Percentiles rank a stretch among this genome's conserved stretches.
phyloP scores from a whole-genome alignment of 257 asterid genomes.

The Solanum sitiens region DNA sequence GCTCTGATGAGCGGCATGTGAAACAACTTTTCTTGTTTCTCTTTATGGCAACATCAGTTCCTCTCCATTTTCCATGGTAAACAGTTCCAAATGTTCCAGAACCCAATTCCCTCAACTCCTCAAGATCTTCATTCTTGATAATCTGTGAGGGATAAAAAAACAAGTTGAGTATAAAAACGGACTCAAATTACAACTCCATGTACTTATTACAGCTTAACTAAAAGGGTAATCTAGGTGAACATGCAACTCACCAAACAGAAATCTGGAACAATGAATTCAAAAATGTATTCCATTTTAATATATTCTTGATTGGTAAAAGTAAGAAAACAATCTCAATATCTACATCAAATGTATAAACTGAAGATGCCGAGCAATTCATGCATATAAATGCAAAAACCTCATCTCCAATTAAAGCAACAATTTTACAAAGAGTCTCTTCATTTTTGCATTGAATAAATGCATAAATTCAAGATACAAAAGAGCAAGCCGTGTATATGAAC shows the following conservation, averaged over 20 bases:
- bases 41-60: conserved; percentile 90
- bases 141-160: conserved; percentile 31
- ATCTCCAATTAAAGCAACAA: not conserved
- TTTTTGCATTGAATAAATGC: not conserved
- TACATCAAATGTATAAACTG: not conserved
- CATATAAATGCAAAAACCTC: not conserved
- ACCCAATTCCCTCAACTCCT: conserved; percentile 88
- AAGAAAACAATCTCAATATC: not conserved
- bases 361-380: not conserved
- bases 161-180: not conserved
- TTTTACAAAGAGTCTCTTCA: not conserved
- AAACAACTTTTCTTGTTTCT: conserved; percentile 88
- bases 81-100: conserved; percentile 97
- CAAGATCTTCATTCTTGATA: conserved; percentile 75
- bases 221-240: not conserved
- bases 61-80: conserved; percentile 97
- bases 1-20: conserved; percentile 83
- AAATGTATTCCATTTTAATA: not conserved
- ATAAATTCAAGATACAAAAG: not conserved
- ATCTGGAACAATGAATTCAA: not conserved
- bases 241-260: not conserved
- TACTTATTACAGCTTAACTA: not conserved
- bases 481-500: not conserved
- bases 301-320: not conserved
- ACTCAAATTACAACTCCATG: not conserved